Base-by-base conservation (phyloP, 192 early-diverging fungal genomes). In the Spinellus fusiger region DNA sequence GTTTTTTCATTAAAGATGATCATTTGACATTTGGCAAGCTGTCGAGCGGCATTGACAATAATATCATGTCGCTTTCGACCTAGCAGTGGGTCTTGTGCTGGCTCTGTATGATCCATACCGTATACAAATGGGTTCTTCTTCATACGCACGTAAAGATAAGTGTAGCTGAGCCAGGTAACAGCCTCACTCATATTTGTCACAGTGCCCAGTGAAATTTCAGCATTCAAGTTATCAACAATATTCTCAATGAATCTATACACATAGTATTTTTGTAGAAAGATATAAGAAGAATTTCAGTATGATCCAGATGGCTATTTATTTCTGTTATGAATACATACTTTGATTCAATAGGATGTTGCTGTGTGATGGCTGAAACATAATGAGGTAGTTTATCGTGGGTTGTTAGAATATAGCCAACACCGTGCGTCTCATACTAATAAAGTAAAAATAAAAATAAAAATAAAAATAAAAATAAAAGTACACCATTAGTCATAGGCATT, bases 281-380 rank as follows among this genome's bases (percentile, higher is more conserved):
- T 37, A 23, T 12, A 31, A 23, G 12, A 12, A 20, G 44, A 20
- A 33, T 47, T 18, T 59, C 28, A 31, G 31, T 16, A 4, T 38
- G 1, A 10, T 18, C n/a, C 20, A 0, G 8, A 9, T 22, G 37
- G 16, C n/a, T n/a, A n/a, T 18, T 37, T 37, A 37, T 20, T 23
- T 33, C 34, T 64, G 8, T 22, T 27, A 7, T 15, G 31, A n/a
- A 4, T 60, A 62, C 59, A 35, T 50, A 80, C 78, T 74, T 79
- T 2, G 92, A 94, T 78, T 99, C 98, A 59, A 99, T 99, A 7
- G 98, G 95, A 59, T 92, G 88, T 74, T 98, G 94, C 73, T 93
- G 89, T 3, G 93, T 97, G 75, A 99, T 92, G 3, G 89, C 84
- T 15, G 91, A 87, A 8, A 99, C 84, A 65, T 99, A 99, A 67